These are phyloP conservation scores for Cerrena zonata DNA, from an alignment of 1,284 basidiomycete species.

Conservation along the genomic window DNA sequence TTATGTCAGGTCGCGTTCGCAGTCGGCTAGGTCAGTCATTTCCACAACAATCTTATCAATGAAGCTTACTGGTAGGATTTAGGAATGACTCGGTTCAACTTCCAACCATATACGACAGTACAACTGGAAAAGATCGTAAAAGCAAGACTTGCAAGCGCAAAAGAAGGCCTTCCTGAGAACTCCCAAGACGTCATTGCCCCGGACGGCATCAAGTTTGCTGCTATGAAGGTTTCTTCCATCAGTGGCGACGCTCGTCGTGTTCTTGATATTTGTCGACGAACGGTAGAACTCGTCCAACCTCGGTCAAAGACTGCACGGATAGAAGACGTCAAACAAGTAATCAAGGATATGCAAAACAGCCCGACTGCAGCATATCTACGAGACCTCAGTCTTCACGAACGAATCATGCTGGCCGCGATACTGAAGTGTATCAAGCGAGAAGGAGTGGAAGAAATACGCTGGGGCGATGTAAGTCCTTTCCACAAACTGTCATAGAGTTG, in stretches of 20 bases:
- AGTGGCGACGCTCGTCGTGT: slow-evolving; percentile 93
- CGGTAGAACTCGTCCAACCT: slow-evolving; percentile 72
- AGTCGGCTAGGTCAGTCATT: slow-evolving; percentile 74
- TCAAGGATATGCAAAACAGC: slow-evolving; percentile 86
- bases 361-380: slow-evolving; percentile 80
- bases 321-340: slow-evolving; percentile 75
- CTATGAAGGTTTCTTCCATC: slow-evolving; percentile 87
- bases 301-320: slow-evolving; percentile 55
- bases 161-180: slow-evolving; percentile 39
- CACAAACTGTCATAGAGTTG: neutral
- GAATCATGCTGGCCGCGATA: slow-evolving; percentile 83
- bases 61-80: slow-evolving; percentile 5
- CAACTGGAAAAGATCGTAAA: slow-evolving; percentile 86
- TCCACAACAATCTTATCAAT: neutral
- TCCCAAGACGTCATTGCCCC: slow-evolving; percentile 55
- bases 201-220: slow-evolving; percentile 84
- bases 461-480: slow-evolving; percentile 60
- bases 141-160: slow-evolving; percentile 64
- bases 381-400: slow-evolving; percentile 80
- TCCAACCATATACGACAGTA: slow-evolving; percentile 80
- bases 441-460: slow-evolving; percentile 83
- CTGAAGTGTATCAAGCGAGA: slow-evolving; percentile 78
- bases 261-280: slow-evolving; percentile 87
- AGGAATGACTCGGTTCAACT: slow-evolving; percentile 96
- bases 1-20: slow-evolving; percentile 86